Evolutionary conservation across 108 stramenopile genomes (phyloP).

Genomic region (Nitzschia sp.): DNA sequence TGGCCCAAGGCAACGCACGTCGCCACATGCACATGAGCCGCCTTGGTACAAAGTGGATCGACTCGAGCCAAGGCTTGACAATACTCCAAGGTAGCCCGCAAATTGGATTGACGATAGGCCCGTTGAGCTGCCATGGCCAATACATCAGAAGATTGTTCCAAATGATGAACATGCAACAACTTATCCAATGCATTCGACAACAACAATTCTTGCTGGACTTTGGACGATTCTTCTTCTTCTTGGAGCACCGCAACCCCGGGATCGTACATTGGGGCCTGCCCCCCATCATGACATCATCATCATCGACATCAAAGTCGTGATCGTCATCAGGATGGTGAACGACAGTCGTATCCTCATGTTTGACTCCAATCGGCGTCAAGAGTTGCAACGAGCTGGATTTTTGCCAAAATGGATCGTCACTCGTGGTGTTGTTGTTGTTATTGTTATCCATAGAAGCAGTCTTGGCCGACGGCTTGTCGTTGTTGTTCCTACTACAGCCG

Average conservation of each 20-base stretch:
- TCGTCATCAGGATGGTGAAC: background rate
- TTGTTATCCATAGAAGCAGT: background rate
- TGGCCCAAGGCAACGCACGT: conserved; percentile 76
- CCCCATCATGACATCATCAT: conserved; percentile 2
- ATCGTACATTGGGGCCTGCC: background rate
- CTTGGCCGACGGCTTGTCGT: background rate
- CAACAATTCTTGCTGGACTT: conserved; percentile 14
- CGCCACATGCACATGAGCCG: conserved; percentile 64
- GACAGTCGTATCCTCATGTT: background rate
- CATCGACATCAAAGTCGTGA: background rate
- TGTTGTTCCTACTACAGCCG: background rate
- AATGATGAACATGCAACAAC: conserved; percentile 52
- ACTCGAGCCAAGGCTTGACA: conserved; percentile 59
- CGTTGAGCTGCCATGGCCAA: conserved; percentile 76
- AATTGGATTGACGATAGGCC: conserved; percentile 69
- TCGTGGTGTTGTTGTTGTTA: conserved; percentile 1
- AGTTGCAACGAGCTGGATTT: conserved; percentile 12
- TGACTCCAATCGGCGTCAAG: conserved; percentile 8
- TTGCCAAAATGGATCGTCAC: conserved; percentile 26
- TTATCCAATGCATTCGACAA: conserved; percentile 65
- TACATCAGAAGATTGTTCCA: conserved; percentile 68
- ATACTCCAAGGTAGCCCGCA: conserved; percentile 56
- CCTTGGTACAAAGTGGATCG: conserved; percentile 57
- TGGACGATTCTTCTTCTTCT: conserved; percentile 2
- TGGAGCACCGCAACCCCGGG: background rate